Evolutionary conservation across 2,329 filamentous ascomycete species (phyloP).

Genomic region (Colletotrichum kahawae): DNA sequence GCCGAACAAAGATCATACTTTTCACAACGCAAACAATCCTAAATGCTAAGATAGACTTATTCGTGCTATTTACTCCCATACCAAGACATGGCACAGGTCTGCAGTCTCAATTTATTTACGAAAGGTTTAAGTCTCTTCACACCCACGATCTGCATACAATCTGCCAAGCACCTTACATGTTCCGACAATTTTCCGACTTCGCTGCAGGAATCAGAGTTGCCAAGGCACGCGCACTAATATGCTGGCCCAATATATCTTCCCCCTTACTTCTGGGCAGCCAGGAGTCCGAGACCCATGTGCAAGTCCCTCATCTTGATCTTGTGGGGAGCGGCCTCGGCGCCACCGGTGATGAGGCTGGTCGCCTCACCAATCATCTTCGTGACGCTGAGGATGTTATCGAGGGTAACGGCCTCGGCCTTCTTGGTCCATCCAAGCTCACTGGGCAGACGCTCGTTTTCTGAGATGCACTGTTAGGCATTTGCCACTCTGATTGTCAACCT

Average conservation of each 20-base stretch:
- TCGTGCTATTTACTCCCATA: background rate
- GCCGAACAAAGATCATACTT: background rate
- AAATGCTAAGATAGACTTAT: background rate
- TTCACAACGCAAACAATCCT: background rate
- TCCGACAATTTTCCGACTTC: background rate
- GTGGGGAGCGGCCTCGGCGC: background rate
- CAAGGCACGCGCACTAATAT: background rate
- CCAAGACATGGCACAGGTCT: background rate
- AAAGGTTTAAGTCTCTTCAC: background rate
- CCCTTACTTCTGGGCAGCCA: background rate
- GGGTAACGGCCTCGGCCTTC: background rate
- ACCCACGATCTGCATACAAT: background rate
- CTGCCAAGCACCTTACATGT: background rate
- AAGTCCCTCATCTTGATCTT: background rate
- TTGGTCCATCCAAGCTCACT: constrained; percentile 14
- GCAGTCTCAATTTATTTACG: background rate
- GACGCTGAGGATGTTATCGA: constrained; percentile 1
- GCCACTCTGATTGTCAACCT: background rate
- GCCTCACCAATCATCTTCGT: constrained; percentile 5
- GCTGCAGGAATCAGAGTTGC: background rate
- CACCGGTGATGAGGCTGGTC: background rate
- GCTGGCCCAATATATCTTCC: background rate
- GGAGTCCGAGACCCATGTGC: background rate
- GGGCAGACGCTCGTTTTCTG: constrained; percentile 19
- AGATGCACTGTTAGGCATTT: background rate